These are phyloP conservation scores for Fraxinus greggii DNA, from an alignment of 305 asterid genomes.

Conservation along the genomic window DNA sequence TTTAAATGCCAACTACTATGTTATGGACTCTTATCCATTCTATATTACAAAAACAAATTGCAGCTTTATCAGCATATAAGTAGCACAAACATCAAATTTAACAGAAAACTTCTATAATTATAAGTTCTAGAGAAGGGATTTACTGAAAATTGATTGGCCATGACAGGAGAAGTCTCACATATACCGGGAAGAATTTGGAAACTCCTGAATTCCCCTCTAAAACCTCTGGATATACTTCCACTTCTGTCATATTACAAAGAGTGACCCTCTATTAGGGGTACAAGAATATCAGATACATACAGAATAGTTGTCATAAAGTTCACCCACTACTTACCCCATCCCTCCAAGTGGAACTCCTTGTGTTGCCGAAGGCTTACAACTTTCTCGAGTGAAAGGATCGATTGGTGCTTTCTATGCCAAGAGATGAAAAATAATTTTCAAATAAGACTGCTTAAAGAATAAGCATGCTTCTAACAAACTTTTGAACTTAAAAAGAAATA, in stretches of 20 bases:
- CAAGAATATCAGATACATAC: constrained; percentile 5
- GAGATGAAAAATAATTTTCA: constrained; percentile 8
- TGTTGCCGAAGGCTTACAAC: constrained; percentile 93
- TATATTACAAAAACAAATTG: background rate
- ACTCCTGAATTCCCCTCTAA: constrained; percentile 92
- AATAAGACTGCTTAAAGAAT: background rate
- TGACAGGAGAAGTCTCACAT: constrained; percentile 89
- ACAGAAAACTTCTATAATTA: background rate
- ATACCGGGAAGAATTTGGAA: constrained; percentile 96
- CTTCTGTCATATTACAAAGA: constrained; percentile 60
- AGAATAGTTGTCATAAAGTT: constrained; percentile 10
- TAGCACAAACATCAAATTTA: background rate
- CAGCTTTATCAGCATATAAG: background rate
- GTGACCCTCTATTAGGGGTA: constrained; percentile 19
- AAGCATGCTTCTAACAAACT: background rate
- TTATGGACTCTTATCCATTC: background rate
- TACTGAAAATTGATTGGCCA: constrained; percentile 99
- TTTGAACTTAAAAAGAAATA: background rate
- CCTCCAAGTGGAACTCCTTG: constrained; percentile 99
- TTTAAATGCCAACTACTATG: background rate
- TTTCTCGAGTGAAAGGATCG: constrained; percentile 85
- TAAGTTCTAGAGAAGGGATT: constrained; percentile 27
- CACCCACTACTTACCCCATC: constrained; percentile 74
- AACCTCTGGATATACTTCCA: constrained; percentile 98
- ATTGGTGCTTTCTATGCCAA: constrained; percentile 89